Evolutionary conservation across 2,329 filamentous ascomycete species (phyloP).

Genomic region (Hirsutella minnesotensis): DNA sequence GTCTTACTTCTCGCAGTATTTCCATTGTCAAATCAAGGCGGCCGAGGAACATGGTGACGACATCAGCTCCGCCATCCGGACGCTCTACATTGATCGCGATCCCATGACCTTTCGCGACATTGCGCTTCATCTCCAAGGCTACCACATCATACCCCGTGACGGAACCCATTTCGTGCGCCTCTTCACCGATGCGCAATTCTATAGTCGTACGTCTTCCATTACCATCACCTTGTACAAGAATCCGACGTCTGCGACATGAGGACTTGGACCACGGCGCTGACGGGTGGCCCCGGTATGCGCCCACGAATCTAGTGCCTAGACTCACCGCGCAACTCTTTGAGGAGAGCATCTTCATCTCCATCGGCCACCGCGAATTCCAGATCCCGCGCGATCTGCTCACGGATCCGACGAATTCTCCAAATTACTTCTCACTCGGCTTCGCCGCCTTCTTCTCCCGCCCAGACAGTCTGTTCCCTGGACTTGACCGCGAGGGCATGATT

Average conservation of each 20-base stretch:
- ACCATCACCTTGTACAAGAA: neutral
- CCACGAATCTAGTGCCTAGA: constrained; percentile 55
- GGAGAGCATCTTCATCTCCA: constrained; percentile 82
- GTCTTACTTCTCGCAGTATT: constrained; percentile 93
- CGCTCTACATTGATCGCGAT: constrained; percentile 90
- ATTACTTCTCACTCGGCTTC: constrained; percentile 90
- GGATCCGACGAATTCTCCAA: constrained; percentile 78
- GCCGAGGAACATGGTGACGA: constrained; percentile 49
- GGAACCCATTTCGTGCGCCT: constrained; percentile 81
- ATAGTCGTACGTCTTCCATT: constrained; percentile 47
- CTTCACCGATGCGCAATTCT: constrained; percentile 93
- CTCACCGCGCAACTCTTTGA: constrained; percentile 86
- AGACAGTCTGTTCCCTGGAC: constrained; percentile 72
- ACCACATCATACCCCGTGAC: constrained; percentile 72
- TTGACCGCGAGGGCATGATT: constrained; percentile 66
- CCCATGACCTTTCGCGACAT: constrained; percentile 84
- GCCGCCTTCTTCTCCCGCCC: constrained; percentile 76
- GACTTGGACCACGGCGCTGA: neutral
- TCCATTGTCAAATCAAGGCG: constrained; percentile 64
- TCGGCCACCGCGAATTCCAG: constrained; percentile 77
- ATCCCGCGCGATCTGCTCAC: constrained; percentile 83
- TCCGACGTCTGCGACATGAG: neutral
- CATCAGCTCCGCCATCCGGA: constrained; percentile 44
- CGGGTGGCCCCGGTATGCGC: neutral
- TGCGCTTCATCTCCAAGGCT: constrained; percentile 80